Percentiles rank a stretch among this genome's conserved stretches.
These are phyloP conservation scores for Dendrobium huoshanense DNA, from an alignment of 106 monocot genomes.

Conservation along the genomic window DNA sequence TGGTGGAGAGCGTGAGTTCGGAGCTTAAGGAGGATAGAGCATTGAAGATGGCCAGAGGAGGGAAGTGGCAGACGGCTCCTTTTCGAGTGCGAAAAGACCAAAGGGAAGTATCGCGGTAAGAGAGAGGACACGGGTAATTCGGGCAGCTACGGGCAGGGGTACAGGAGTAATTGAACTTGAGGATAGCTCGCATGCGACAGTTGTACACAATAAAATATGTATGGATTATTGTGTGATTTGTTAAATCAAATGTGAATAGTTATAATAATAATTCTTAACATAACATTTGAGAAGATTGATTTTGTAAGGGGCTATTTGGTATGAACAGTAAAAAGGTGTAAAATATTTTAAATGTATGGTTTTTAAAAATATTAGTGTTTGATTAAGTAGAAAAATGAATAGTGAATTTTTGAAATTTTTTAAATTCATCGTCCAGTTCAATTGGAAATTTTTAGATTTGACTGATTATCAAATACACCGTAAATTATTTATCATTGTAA, in stretches of 20 bases:
- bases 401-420: no score
- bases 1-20: neutral
- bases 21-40: neutral
- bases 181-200: neutral
- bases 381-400: no score
- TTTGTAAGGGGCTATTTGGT: no score
- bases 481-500: no score
- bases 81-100: neutral
- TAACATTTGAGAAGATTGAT: no score
- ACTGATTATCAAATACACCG: no score
- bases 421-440: no score
- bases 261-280: no score
- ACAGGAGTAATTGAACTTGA: neutral
- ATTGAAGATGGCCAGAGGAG: neutral
- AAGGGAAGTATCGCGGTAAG: neutral
- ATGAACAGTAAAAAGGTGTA: no score
- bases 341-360: no score
- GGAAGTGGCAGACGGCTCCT: neutral
- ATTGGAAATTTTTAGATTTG: no score
- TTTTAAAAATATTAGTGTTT: no score
- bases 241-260: neutral
- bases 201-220: neutral
- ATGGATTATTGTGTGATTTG: neutral
- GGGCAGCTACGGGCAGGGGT: conserved; percentile 1
- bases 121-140: neutral